These are phyloP conservation scores for Haplosporangium sp. DNA, from an alignment of 371 early-diverging fungal genomes.

Conservation along the genomic window DNA sequence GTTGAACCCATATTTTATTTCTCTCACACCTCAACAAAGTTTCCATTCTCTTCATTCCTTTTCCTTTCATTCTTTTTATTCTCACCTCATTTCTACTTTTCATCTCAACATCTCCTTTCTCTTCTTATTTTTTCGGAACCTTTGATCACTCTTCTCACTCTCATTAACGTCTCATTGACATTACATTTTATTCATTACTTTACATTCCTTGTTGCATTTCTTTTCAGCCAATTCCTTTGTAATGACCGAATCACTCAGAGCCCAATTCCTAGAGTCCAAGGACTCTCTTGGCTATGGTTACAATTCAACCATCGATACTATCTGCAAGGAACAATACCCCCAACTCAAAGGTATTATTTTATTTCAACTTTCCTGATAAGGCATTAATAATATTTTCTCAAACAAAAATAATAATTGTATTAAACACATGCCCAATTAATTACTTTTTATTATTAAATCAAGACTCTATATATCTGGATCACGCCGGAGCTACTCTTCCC, in stretches of 20 bases:
- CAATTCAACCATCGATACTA: constrained; percentile 56
- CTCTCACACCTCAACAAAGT: not conserved
- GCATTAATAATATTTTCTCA: not conserved
- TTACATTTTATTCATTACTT: no score
- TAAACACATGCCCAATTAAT: not conserved
- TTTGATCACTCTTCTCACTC: not conserved
- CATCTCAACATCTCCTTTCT: not conserved
- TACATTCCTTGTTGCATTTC: no score
- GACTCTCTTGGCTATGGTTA: constrained; percentile 56
- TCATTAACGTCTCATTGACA: not conserved
- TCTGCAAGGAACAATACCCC: constrained; percentile 65
- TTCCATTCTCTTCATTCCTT: not conserved
- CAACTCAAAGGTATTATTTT: constrained; percentile 56
- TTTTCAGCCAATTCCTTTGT: not conserved
- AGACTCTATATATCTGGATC: constrained; percentile 72
- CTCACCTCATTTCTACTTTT: not conserved
- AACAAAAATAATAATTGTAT: not conserved
- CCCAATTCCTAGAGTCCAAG: constrained; percentile 25
- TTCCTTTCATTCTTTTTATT: not conserved
- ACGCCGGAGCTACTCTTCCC: constrained; percentile 73
- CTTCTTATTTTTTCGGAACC: no score
- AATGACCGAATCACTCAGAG: constrained; percentile 18
- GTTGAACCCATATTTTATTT: not conserved
- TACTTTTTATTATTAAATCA: not conserved
- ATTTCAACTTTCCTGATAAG: not conserved